Conservation (phyloP, 495 filamentous ascomycete species). For the Hypoxylon trugodes region DNA sequence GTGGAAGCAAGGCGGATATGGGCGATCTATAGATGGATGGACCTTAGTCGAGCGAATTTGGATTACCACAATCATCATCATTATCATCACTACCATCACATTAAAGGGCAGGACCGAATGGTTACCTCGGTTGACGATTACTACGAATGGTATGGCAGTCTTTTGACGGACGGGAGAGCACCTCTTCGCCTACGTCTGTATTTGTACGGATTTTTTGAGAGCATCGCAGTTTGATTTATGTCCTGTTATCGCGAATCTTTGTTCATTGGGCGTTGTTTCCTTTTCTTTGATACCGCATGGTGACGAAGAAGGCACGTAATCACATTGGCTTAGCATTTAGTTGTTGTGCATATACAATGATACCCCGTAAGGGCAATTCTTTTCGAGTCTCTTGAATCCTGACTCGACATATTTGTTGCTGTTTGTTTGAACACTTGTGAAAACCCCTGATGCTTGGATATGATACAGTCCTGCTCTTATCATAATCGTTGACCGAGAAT, state of each 20-base stretch:
- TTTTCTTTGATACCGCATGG: slow-evolving; percentile 32
- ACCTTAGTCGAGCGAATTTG: background rate
- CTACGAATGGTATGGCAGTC: slow-evolving; percentile 32
- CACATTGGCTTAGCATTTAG: slow-evolving; percentile 33
- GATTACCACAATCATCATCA: background rate
- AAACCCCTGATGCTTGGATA: slow-evolving; percentile 15
- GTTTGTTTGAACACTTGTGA: slow-evolving; percentile 13
- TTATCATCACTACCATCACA: background rate
- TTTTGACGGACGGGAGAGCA: slow-evolving; percentile 29
- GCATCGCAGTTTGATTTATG: slow-evolving; percentile 33
- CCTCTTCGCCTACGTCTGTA: slow-evolving; percentile 28
- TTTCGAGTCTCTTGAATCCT: slow-evolving; percentile 24
- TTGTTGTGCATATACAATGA: slow-evolving; percentile 32
- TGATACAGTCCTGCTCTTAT: slow-evolving; percentile 21
- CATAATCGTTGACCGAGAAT: background rate
- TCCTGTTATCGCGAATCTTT: slow-evolving; percentile 16
- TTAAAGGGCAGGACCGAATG: slow-evolving; percentile 5
- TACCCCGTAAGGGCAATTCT: slow-evolving; percentile 30
- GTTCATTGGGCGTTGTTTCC: no score
- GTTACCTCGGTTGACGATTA: slow-evolving; percentile 26
- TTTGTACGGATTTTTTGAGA: slow-evolving; percentile 27
- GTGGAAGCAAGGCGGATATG: slow-evolving; percentile 29
- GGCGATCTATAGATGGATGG: slow-evolving; percentile 33
- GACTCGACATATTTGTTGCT: background rate
- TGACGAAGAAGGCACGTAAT: slow-evolving; percentile 33